Conservation (phyloP, 2,329 filamentous ascomycete species). For the Aspergillus phoenicis region DNA sequence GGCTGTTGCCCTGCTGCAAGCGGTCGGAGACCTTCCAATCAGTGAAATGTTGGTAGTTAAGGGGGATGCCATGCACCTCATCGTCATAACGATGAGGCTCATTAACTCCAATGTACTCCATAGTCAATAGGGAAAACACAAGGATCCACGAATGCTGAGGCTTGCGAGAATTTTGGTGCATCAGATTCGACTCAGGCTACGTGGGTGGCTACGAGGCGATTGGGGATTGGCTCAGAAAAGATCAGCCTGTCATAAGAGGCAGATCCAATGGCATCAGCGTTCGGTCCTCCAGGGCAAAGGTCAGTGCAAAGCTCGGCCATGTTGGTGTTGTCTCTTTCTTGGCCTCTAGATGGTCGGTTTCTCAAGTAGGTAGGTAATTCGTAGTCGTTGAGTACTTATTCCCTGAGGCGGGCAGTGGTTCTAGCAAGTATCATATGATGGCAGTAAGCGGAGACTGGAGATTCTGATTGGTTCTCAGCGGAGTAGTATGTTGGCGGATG, state of each 20-base stretch:
- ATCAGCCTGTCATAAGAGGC: background rate
- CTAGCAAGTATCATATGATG: background rate
- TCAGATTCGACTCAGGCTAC: background rate
- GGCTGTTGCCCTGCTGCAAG: background rate
- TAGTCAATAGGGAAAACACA: background rate
- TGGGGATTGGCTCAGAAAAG: background rate
- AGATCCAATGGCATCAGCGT: background rate
- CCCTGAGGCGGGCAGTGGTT: background rate
- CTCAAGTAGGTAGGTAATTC: background rate
- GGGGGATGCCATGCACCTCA: conserved; percentile 2
- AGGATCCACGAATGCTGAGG: background rate
- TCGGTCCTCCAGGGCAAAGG: background rate
- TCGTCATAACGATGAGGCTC: conserved; percentile 11
- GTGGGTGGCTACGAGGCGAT: conserved; percentile 6
- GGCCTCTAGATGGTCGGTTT: background rate
- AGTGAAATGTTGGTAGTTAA: background rate
- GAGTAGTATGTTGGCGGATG: too few species aligned
- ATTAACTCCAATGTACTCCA: background rate
- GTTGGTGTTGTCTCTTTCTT: background rate
- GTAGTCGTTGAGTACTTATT: background rate
- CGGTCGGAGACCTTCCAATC: conserved; percentile 11
- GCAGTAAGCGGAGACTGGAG: background rate
- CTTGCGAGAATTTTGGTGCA: background rate
- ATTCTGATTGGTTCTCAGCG: background rate
- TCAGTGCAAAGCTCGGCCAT: background rate